Conservation (phyloP, 2,329 filamentous ascomycete species). For the Rhynchosporium agropyri region DNA sequence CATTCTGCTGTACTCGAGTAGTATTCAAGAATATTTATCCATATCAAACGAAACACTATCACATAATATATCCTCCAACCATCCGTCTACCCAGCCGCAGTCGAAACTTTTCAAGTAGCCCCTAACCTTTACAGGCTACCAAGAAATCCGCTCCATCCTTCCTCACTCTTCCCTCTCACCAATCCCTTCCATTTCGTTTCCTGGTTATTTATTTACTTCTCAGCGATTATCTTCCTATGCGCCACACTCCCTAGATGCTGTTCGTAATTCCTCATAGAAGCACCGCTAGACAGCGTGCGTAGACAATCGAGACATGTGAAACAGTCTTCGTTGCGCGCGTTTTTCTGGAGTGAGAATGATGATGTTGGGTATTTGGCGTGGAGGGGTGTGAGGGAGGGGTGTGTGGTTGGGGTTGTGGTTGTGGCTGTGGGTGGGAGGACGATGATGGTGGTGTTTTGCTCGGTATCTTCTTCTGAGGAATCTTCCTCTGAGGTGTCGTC, state of each 20-base stretch:
- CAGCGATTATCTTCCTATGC: not conserved
- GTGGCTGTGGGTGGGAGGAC: not conserved
- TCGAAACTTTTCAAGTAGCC: not conserved
- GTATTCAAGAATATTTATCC: too few species aligned
- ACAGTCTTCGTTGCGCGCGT: not conserved
- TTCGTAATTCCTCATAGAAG: not conserved
- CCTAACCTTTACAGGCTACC: too few species aligned
- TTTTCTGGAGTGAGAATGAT: not conserved
- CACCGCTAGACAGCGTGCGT: not conserved
- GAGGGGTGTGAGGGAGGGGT: not conserved
- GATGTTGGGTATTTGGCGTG: not conserved
- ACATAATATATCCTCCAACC: not conserved
- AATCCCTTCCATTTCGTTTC: not conserved
- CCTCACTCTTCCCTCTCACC: not conserved
- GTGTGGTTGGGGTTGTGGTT: not conserved
- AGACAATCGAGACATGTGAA: slow-evolving; percentile 1
- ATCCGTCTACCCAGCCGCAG: not conserved
- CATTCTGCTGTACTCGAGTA: too few species aligned
- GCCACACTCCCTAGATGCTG: not conserved
- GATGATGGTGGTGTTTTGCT: too few species aligned
- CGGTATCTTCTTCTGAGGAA: not conserved
- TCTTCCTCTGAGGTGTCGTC: not conserved
- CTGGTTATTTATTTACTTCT: too few species aligned
- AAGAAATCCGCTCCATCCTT: not conserved
- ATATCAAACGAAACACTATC: not conserved